phyloP scores from a whole-genome alignment of 2,329 filamentous ascomycete species.

The Blastomyces silverae region DNA sequence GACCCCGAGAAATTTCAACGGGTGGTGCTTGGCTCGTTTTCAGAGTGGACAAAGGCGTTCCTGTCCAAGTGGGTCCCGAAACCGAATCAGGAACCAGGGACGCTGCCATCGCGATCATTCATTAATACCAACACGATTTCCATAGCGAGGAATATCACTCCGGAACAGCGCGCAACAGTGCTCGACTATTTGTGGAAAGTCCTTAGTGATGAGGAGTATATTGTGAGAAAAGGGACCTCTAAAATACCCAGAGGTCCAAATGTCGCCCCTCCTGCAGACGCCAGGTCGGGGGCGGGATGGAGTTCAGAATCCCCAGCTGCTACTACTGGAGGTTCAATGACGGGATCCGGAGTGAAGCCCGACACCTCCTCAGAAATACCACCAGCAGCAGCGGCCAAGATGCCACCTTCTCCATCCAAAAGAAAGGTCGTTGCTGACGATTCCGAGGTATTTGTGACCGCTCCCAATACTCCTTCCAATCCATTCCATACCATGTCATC shows the following conservation, averaged over 20 bases:
- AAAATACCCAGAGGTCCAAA: not conserved
- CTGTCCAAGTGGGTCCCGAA: conserved; percentile 25
- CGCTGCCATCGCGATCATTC: conserved; percentile 22
- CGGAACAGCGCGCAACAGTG: conserved; percentile 25
- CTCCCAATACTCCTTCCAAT: conserved; percentile 24
- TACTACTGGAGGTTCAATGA: not conserved
- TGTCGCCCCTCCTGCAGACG: not conserved
- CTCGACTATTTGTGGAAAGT: conserved; percentile 27
- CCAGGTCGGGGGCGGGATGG: not conserved
- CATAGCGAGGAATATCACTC: conserved; percentile 19
- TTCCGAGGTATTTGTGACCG: conserved; percentile 27
- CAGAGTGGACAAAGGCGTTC: conserved; percentile 27
- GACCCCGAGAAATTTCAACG: conserved; percentile 25
- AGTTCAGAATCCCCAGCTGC: not conserved
- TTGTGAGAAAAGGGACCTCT: conserved; percentile 24
- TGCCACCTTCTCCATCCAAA: conserved; percentile 16
- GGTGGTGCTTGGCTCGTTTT: conserved; percentile 28
- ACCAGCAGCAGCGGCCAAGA: not conserved
- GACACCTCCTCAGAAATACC: not conserved
- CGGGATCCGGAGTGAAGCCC: not conserved
- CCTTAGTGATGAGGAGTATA: conserved; percentile 32
- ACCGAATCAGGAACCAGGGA: conserved; percentile 27
- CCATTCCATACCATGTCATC: not conserved
- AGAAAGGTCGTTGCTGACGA: conserved; percentile 20
- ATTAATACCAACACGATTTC: conserved; percentile 10